phyloP scores from a whole-genome alignment of 2,329 filamentous ascomycete species.

The Lecanicillium sp. region DNA sequence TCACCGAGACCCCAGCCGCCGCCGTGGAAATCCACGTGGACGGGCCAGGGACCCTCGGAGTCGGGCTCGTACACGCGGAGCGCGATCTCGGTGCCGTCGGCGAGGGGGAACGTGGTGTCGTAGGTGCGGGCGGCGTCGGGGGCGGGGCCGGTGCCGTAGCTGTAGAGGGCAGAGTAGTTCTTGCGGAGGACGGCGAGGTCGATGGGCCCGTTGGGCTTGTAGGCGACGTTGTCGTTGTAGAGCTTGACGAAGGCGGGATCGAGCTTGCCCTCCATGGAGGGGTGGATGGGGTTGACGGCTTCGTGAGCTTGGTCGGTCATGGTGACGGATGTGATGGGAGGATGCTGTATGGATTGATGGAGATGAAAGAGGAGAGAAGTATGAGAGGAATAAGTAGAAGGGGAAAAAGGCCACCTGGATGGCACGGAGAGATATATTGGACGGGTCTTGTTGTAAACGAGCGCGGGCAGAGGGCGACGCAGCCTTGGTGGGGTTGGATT shows the following conservation, averaged over 20 bases:
- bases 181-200: constrained; percentile 32
- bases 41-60: constrained; percentile 35
- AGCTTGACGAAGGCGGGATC: constrained; percentile 42
- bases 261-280: constrained; percentile 38
- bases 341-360: not conserved
- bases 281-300: constrained; percentile 43
- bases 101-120: constrained; percentile 29
- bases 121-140: constrained; percentile 35
- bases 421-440: too few species aligned
- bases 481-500: too few species aligned
- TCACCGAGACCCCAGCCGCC: constrained; percentile 46
- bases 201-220: constrained; percentile 33
- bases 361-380: not conserved
- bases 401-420: too few species aligned
- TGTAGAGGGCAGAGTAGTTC: constrained; percentile 39
- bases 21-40: constrained; percentile 44
- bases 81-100: constrained; percentile 25
- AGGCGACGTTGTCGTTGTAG: constrained; percentile 40
- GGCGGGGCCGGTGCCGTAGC: constrained; percentile 37
- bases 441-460: too few species aligned
- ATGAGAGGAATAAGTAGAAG: not conserved
- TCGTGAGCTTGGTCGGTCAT: constrained; percentile 27
- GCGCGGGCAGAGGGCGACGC: too few species aligned
- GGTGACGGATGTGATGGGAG: constrained; percentile 8
- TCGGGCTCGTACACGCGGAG: constrained; percentile 41